Evolutionary conservation across 1,284 basidiomycete genomes (phyloP).

Genomic region (Kalmanozyma brasiliensis): DNA sequence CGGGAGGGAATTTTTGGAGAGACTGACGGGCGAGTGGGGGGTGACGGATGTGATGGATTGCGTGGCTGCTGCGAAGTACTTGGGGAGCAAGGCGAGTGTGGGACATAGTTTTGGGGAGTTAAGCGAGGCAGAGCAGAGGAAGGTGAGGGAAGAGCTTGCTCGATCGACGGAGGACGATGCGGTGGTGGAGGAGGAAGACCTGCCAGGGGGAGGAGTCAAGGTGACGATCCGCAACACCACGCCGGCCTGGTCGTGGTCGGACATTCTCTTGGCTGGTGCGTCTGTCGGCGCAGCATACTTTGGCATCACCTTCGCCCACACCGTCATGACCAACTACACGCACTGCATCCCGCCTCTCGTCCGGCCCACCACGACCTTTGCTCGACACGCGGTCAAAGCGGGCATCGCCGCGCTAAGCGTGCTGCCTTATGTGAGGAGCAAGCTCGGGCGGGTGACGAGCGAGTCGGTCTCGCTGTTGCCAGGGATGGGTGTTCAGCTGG

Average conservation of each 20-base stretch:
- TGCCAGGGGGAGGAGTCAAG: constrained; percentile 23
- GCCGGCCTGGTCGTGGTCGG: constrained; percentile 17
- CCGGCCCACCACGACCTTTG: not conserved
- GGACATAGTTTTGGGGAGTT: constrained; percentile 17
- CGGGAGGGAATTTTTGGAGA: constrained; percentile 69
- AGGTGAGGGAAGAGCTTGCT: constrained; percentile 17
- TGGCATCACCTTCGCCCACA: constrained; percentile 5
- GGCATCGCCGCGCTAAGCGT: constrained; percentile 7
- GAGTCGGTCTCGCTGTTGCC: constrained; percentile 50
- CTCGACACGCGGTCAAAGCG: not conserved
- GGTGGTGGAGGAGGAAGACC: constrained; percentile 16
- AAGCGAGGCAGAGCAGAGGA: constrained; percentile 11
- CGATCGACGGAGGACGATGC: not conserved
- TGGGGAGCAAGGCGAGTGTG: constrained; percentile 67
- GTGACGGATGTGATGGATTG: constrained; percentile 76
- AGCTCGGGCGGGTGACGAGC: constrained; percentile 19
- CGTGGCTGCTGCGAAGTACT: constrained; percentile 71
- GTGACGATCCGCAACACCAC: constrained; percentile 29
- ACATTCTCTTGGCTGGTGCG: constrained; percentile 9
- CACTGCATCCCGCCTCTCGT: constrained; percentile 26
- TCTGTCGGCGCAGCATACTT: constrained; percentile 7
- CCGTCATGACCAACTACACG: constrained; percentile 12
- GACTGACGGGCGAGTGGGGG: constrained; percentile 76
- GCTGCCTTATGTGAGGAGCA: constrained; percentile 18
- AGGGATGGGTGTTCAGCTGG: constrained; percentile 54